Percentiles rank a stretch among this genome's conserved stretches.
Evolutionary conservation across 2,329 filamentous ascomycete species (phyloP).

Genomic region (Fusarium circinatum): DNA sequence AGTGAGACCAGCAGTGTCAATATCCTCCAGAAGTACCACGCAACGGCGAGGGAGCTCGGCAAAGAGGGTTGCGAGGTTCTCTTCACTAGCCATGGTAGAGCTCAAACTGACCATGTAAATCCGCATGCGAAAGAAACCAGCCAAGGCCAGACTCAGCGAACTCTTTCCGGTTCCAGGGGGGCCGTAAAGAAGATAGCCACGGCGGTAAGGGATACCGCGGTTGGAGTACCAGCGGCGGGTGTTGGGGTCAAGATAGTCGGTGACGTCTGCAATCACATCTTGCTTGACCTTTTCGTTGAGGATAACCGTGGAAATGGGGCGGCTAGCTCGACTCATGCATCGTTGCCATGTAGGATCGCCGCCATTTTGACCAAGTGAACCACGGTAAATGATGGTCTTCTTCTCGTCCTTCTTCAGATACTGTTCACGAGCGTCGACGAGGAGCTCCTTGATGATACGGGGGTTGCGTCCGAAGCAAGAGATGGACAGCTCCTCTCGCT

Average conservation of each 20-base stretch:
- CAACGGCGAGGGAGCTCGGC: conserved; percentile 74
- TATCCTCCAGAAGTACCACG: conserved; percentile 79
- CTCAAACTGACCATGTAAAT: conserved; percentile 79
- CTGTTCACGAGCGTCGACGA: conserved; percentile 65
- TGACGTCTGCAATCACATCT: conserved; percentile 68
- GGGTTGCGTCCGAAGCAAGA: conserved; percentile 72
- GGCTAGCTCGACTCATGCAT: conserved; percentile 68
- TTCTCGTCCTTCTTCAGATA: conserved; percentile 68
- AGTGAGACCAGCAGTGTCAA: conserved; percentile 77
- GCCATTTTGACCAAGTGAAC: conserved; percentile 54
- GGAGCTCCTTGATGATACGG: conserved; percentile 68
- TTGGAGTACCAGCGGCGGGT: conserved; percentile 84
- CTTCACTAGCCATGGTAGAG: conserved; percentile 70
- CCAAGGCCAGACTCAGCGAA: conserved; percentile 75
- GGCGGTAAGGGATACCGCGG: conserved; percentile 84
- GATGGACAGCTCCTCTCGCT: conserved; percentile 68
- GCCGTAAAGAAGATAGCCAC: conserved; percentile 84
- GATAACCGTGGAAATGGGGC: conserved; percentile 73
- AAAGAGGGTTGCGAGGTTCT: conserved; percentile 72
- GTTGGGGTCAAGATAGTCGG: conserved; percentile 70
- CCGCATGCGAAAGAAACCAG: conserved; percentile 74
- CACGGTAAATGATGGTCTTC: conserved; percentile 74
- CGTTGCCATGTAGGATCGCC: conserved; percentile 67
- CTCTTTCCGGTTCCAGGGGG: conserved; percentile 85
- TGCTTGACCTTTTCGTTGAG: conserved; percentile 69